Conservation (phyloP, 192 early-diverging fungal genomes). For the Coemansia sp. region DNA sequence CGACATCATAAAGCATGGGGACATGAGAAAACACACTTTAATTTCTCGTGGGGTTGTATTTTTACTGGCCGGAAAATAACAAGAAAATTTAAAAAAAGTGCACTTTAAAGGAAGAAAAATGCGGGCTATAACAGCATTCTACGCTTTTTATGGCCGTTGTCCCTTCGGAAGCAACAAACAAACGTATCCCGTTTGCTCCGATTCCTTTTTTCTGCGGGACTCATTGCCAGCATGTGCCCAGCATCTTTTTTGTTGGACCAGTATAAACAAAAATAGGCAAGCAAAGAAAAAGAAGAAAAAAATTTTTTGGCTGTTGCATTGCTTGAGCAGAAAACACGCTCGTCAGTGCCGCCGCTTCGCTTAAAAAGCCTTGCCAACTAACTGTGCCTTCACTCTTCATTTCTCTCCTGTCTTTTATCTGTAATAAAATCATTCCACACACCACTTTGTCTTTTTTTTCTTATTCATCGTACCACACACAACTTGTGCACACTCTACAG, state of each 20-base stretch:
- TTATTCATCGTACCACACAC: conserved; percentile 2
- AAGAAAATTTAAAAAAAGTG: too few relatives aligned
- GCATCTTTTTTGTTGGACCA: neutral
- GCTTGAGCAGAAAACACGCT: neutral
- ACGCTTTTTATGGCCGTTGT: neutral
- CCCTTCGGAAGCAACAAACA: neutral
- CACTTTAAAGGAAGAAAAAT: neutral
- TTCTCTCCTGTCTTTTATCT: neutral
- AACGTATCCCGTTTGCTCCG: neutral
- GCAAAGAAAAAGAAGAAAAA: neutral
- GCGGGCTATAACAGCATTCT: neutral
- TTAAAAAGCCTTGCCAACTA: neutral
- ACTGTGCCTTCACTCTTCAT: neutral
- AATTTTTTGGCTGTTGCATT: neutral
- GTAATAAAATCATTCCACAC: neutral
- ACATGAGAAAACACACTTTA: neutral
- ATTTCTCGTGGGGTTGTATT: too few relatives aligned
- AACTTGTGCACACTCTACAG: neutral
- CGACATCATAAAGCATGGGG: neutral
- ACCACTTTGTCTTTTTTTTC: neutral
- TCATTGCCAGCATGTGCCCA: neutral
- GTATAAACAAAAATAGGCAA: neutral
- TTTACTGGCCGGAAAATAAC: too few relatives aligned
- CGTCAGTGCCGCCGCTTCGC: neutral
- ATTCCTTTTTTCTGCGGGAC: neutral